A percentile compares a stretch with the other conserved stretches of the same genome.
Evolutionary conservation across 441 rosid genomes (phyloP).

Genomic region (Erysimum cheiri): DNA sequence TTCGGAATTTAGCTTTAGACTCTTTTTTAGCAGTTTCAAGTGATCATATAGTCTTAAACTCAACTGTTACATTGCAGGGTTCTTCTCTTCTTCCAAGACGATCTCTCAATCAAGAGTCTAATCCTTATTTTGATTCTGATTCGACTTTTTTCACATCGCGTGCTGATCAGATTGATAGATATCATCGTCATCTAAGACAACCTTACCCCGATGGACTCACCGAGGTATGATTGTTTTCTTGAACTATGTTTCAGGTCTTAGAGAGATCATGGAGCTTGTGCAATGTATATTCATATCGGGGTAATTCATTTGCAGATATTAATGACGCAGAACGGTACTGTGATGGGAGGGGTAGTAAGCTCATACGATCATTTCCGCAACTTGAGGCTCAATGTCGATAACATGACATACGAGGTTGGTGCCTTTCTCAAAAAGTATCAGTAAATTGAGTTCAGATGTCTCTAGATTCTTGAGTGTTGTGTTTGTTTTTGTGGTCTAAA

Average conservation of each 20-base stretch:
- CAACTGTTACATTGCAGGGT: slow-evolving; percentile 53
- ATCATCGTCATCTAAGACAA: slow-evolving; percentile 69
- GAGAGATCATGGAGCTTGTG: slow-evolving; percentile 16
- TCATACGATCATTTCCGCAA: slow-evolving; percentile 60
- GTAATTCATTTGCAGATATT: slow-evolving; percentile 56
- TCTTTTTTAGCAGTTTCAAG: slow-evolving; percentile 14
- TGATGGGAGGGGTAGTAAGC: slow-evolving; percentile 73
- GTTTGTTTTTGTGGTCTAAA: slow-evolving; percentile 25
- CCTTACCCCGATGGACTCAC: slow-evolving; percentile 84
- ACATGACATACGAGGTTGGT: slow-evolving; percentile 84
- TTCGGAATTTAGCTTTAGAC: not conserved
- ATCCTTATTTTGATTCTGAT: slow-evolving; percentile 54
- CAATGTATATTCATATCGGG: slow-evolving; percentile 1
- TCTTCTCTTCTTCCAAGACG: slow-evolving; percentile 59
- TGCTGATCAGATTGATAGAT: slow-evolving; percentile 57
- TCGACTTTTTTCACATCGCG: slow-evolving; percentile 45
- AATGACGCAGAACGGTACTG: slow-evolving; percentile 68
- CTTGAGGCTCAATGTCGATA: slow-evolving; percentile 86
- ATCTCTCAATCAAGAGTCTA: slow-evolving; percentile 56
- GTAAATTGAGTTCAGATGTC: not conserved
- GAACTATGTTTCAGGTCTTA: not conserved
- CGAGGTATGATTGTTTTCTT: slow-evolving; percentile 55
- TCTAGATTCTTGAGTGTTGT: slow-evolving; percentile 14
- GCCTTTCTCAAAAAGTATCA: not conserved
- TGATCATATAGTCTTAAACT: slow-evolving; percentile 13